Evolutionary conservation across 805 yeast species (phyloP).

Genomic region (Schizosaccharomyces cryophilus): DNA sequence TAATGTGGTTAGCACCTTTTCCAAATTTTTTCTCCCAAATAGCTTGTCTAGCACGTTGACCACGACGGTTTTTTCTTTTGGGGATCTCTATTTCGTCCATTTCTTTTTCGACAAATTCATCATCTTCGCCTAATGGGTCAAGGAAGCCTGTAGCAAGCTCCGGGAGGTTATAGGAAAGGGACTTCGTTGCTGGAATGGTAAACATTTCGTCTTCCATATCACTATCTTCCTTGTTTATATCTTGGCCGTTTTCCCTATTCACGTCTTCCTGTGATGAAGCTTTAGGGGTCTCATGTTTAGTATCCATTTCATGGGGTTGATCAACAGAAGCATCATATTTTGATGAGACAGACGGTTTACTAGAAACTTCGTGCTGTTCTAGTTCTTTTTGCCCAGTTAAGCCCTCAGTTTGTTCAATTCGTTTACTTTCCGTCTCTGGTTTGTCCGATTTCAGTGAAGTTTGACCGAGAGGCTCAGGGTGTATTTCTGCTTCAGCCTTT

Average conservation of each 20-base stretch:
- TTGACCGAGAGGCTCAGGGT: no score
- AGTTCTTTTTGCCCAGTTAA: no score
- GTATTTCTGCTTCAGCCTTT: no score
- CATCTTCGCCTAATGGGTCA: background rate
- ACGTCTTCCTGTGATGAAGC: background rate
- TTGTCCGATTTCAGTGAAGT: no score
- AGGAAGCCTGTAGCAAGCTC: background rate
- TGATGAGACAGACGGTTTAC: no score
- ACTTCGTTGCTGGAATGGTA: background rate
- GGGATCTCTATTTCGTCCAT: constrained; percentile 10
- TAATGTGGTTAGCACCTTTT: constrained; percentile 53
- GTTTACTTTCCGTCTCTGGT: no score
- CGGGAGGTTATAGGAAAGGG: background rate
- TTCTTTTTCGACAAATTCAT: constrained; percentile 15
- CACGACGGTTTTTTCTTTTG: constrained; percentile 66
- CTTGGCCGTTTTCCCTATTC: background rate
- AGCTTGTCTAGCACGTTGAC: constrained; percentile 89
- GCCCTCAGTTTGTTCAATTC: no score
- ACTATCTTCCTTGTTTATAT: background rate
- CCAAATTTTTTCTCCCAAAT: constrained; percentile 92
- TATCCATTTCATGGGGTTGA: no score
- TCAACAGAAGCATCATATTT: no score
- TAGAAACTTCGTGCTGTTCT: no score
- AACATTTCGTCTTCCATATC: background rate
- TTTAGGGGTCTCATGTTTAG: background rate